Base-by-base conservation (phyloP, 768 basidiomycete genomes). In the Megacollybia marginata region DNA sequence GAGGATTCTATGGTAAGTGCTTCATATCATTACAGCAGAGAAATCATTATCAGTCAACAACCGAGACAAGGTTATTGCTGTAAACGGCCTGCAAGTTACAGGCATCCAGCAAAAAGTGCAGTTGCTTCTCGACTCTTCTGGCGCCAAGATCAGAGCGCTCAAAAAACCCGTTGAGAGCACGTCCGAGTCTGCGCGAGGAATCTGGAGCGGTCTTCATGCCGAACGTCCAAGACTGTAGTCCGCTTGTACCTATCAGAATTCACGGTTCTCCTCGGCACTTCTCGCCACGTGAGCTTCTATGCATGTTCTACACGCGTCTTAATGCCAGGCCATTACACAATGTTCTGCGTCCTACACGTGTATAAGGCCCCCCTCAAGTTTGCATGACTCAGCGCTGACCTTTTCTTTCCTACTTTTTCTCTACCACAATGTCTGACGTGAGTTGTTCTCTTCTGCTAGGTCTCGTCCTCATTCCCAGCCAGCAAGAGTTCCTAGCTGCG, bases 121-220 rank as follows among this genome's bases (percentile, higher is more conserved):
- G 55, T 79, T 95, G 28, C 71, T 94, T 36, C 79, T 95, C 45
- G 90, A 92, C 65, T 81, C 92, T 33, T 92, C 89, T 6, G 92
- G 92, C 19, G 80, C 84, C 42, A 88, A 90, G 67, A 92, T 94
- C 50, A 83, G 82, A 62, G 74, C 83, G 12, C 69, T 93, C 59
- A 91, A 92, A 63, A 78, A 80, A 52, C 73, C 77, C 15, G 85
- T 95, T 28, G 82, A 88, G 71, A 89, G 86, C 60, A 79, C 77
- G 28, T 82, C 85, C 46, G 87, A 89, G 68, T 77, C 88, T 15
- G 74, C 88, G 9, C 82, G 92, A 63, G 92, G 92, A 48, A 88
- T 93, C 55, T 93, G 90, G 91, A 88, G 85, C 62, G 89, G 91
- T 16, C 67, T 93, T 54, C 92, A 94, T 57, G 86, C 86, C 55